Base-by-base conservation (phyloP, 1,139 yeast species). In the Lodderomyces parapsilosis region DNA sequence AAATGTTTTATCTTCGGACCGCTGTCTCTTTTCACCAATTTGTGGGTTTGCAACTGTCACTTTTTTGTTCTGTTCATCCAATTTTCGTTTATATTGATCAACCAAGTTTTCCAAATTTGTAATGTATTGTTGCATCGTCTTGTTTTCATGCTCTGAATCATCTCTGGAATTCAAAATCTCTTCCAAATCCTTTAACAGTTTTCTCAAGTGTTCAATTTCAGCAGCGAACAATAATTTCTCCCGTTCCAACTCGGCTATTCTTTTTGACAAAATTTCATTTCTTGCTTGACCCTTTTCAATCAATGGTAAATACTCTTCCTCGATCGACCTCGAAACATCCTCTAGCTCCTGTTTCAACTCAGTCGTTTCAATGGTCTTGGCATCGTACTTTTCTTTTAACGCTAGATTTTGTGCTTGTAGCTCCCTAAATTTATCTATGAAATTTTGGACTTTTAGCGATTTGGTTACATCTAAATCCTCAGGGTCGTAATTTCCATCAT, bases 131-230 rank as follows among this genome's bases (percentile, higher is more conserved):
- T 62, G 59, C 13, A 67, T 64, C 1, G 65, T 58, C 36, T 58
- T 59, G 43, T 40, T 59, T 55, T 18, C 54, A 45, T 44, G 40
- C 27, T 40, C 35, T n/a, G 40, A 19, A 57, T 52, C 41, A 57
- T 52, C 37, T 63, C 47, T 23, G 8, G 32, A 27, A 6, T 18
- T 31, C 14, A 22, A 31, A 9, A 38, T 20, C 11, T 57, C 56
- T 45, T 71, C 74, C 43, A 66, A 48, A 45, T 62, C 63, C 37
- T 63, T 61, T 41, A 72, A 53, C 58, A 64, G 68, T 36, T 70
- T 73, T 48, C 89, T 66, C 43, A 86, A 63, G 45, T 81, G 73
- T 43, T 71, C 78, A 23, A 83, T 75, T 55, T 86, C 94, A 49
- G 79, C 80, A n/a, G 63, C 53, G n/a, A 81, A 76, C 38, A 85